Evolutionary conservation across 495 filamentous ascomycete species (phyloP).

Genomic region (Podospora pseudocomata): DNA sequence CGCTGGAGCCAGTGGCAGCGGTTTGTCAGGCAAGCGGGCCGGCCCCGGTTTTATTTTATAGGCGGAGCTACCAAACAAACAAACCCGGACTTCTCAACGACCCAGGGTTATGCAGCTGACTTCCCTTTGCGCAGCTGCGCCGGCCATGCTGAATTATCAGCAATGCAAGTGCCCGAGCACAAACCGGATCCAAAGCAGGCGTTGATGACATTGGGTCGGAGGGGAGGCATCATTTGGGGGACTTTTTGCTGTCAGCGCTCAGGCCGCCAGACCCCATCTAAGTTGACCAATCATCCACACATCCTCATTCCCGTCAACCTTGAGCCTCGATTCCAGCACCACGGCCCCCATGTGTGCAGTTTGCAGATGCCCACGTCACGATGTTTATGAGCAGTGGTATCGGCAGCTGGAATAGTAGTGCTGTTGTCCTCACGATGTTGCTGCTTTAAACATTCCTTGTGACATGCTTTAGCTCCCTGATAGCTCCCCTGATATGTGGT

Average conservation of each 20-base stretch:
- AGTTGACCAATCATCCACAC: too few species aligned
- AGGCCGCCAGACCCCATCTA: too few species aligned
- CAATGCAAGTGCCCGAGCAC: slow-evolving; percentile 5
- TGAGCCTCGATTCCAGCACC: neutral
- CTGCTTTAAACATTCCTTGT: too few species aligned
- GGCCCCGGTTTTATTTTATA: slow-evolving; percentile 10
- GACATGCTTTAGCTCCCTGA: too few species aligned
- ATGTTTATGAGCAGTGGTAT: too few species aligned
- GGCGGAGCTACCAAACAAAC: neutral
- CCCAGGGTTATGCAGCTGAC: neutral
- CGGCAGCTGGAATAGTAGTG: too few species aligned
- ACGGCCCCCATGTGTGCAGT: too few species aligned
- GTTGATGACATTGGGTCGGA: neutral
- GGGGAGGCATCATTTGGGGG: neutral
- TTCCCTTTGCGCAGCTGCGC: neutral
- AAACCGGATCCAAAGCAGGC: neutral
- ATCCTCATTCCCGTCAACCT: neutral
- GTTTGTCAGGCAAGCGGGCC: neutral
- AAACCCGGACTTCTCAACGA: neutral
- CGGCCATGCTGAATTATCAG: neutral
- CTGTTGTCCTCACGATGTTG: too few species aligned
- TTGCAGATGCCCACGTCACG: too few species aligned
- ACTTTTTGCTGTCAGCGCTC: neutral
- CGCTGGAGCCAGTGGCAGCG: neutral
- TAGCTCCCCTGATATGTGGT: too few species aligned